These are phyloP conservation scores for Rutstroemia sp. DNA, from an alignment of 2,329 filamentous ascomycete species.

Conservation along the genomic window DNA sequence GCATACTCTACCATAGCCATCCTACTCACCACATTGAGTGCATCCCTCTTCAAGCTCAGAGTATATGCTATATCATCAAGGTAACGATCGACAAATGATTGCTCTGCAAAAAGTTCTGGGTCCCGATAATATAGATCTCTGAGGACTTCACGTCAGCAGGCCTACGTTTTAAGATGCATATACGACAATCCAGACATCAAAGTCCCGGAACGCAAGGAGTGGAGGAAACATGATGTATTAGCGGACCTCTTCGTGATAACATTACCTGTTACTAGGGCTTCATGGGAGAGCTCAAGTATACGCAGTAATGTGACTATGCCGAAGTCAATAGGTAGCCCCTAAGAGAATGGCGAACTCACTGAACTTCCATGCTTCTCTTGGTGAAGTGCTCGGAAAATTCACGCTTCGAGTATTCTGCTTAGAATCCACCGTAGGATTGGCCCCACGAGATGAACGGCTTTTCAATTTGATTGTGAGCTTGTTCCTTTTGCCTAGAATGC, in stretches of 20 bases:
- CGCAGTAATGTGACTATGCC: constrained; percentile 46
- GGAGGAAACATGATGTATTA: background rate
- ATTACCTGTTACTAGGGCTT: constrained; percentile 47
- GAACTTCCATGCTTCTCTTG: constrained; percentile 44
- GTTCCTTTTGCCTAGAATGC: constrained; percentile 36
- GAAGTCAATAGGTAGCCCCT: constrained; percentile 7
- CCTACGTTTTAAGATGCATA: background rate
- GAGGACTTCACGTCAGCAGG: background rate
- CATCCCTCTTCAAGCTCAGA: constrained; percentile 53
- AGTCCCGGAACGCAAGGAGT: background rate
- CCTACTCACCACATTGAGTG: constrained; percentile 59
- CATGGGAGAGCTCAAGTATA: constrained; percentile 52
- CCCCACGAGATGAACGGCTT: background rate
- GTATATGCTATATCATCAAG: constrained; percentile 70
- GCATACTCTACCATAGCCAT: background rate
- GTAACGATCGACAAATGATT: constrained; percentile 60
- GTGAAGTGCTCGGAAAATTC: constrained; percentile 41
- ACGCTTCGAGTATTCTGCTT: constrained; percentile 10
- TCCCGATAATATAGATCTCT: constrained; percentile 79
- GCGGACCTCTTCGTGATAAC: constrained; percentile 55
- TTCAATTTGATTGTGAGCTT: constrained; percentile 38
- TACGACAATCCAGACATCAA: background rate
- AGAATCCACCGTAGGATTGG: background rate
- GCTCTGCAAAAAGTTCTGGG: constrained; percentile 61
- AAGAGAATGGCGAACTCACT: constrained; percentile 32